A percentile compares a stretch with the other conserved stretches of the same genome.
Conservation (phyloP, 345 rosid species). For the Salix dunnii region DNA sequence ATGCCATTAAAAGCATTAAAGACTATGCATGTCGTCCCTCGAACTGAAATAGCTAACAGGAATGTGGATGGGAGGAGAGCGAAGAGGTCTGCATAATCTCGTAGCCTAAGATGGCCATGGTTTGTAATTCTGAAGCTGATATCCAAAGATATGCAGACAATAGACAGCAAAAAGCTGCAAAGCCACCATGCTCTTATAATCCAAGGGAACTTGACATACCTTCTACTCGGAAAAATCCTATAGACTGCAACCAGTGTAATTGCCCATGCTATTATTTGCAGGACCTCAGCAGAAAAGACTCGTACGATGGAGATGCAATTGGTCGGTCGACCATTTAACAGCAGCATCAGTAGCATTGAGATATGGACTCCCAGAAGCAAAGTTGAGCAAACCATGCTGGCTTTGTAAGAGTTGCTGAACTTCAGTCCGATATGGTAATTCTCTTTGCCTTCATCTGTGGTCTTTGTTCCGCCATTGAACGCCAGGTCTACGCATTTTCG, state of each 20-base stretch:
- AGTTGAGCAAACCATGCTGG: constrained; percentile 41
- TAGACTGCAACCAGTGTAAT: constrained; percentile 33
- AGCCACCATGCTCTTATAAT: constrained; percentile 80
- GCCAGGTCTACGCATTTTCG: constrained; percentile 22
- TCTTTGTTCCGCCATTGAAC: constrained; percentile 27
- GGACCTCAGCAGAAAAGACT: constrained; percentile 46
- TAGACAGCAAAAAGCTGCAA: constrained; percentile 57
- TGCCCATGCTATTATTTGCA: constrained; percentile 49
- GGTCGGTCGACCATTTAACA: constrained; percentile 26
- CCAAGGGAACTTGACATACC: constrained; percentile 52
- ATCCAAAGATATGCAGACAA: constrained; percentile 30
- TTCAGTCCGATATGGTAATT: constrained; percentile 26
- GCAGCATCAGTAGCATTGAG: constrained; percentile 36
- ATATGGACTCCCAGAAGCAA: constrained; percentile 45
- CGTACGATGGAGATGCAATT: constrained; percentile 40
- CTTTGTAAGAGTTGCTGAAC: constrained; percentile 42
- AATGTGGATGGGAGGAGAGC: constrained; percentile 51
- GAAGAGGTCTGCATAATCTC: constrained; percentile 48
- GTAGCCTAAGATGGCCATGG: constrained; percentile 26
- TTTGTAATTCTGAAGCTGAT: constrained; percentile 25
- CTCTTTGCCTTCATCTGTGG: constrained; percentile 27
- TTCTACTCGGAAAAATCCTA: constrained; percentile 28
- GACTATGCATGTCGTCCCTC: constrained; percentile 59
- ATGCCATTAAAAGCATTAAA: constrained; percentile 22
- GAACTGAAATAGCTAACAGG: constrained; percentile 51